Base-by-base conservation (phyloP, 805 yeast species). In the Candida caryicola region DNA sequence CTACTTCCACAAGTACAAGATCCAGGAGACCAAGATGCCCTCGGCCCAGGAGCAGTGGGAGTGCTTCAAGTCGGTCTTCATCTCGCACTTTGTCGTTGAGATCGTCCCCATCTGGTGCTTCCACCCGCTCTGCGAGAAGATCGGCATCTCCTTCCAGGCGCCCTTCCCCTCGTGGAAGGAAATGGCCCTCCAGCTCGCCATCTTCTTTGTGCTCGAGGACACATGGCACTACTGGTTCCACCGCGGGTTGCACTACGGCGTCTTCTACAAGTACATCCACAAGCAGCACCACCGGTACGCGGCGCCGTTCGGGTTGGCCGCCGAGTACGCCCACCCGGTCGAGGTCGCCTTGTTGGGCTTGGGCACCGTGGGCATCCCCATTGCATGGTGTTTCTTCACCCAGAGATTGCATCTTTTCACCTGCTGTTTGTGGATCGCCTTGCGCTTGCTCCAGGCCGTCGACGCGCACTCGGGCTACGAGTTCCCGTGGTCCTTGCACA, bases 381-480 rank as follows among this genome's bases (percentile, higher is more conserved):
- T 91, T 40, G 60, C 85, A 33, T 86, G 87, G 74, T 89, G 88
- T 47, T 77, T 77, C 60, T 67, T 84, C 59, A 80, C 93, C 31
- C 76, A 81, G 40, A 67, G 82, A 58, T 74, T 91, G 60, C 99
- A 91, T 60, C 68, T 93, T 54, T 82, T 86, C 69, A 91, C 98
- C n/a, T 77, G 90, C 43, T 81, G 87, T 56, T 48, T 79, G 40
- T 91, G 98, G 98, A 84, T 91, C 55, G 73, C 85, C 6, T 66
- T 87, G 53, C 80, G 98, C 65, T 77, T 91, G 52, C 82, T 85
- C 72, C 99, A 91, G 74, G 99, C 99, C 18, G 91, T 91, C 42
- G 99, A 91, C 62, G 84, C 97, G 17, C 99, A 91, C 65, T 89
- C 97, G 9, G 99, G 98, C 42, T 93, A 91, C 66, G 98, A 91